These are phyloP conservation scores for Diplodia seriata DNA, from an alignment of 2,329 filamentous ascomycete species.

Conservation along the genomic window DNA sequence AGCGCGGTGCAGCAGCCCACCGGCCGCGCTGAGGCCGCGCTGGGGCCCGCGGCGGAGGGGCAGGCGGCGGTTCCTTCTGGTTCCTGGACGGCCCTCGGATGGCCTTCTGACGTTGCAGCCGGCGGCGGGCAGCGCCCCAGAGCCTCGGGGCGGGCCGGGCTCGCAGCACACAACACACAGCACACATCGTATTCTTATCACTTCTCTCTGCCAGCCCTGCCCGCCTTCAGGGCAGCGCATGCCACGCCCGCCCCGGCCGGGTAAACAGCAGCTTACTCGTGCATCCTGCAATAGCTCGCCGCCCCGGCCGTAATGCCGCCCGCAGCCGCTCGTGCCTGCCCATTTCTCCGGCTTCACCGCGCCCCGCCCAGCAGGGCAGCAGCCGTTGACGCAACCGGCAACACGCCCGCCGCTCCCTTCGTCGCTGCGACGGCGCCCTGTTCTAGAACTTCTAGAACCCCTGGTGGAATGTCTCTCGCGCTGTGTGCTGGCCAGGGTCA, in stretches of 20 bases:
- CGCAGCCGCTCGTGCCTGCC: too few relatives aligned
- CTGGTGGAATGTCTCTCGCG: constrained; percentile 7
- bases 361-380: constrained; percentile 1
- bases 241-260: constrained; percentile 6
- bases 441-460: constrained; percentile 30
- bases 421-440: neutral
- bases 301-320: neutral
- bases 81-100: neutral
- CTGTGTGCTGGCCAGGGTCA: too few relatives aligned
- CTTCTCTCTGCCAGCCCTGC: neutral
- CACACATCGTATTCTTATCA: constrained; percentile 25
- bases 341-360: constrained; percentile 25
- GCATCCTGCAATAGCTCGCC: neutral
- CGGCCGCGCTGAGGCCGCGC: constrained; percentile 13
- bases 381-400: neutral
- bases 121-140: neutral
- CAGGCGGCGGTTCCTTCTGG: constrained; percentile 6
- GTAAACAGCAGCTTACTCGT: constrained; percentile 20
- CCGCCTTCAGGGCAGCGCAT: too few relatives aligned
- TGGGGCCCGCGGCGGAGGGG: neutral
- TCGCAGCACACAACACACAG: neutral
- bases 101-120: constrained; percentile 22
- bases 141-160: constrained; percentile 14
- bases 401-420: constrained; percentile 8
- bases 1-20: constrained; percentile 9